A percentile compares a stretch with the other conserved stretches of the same genome.
Conservation (phyloP, 2,329 filamentous ascomycete species). For the Fusarium drepaniforme region DNA sequence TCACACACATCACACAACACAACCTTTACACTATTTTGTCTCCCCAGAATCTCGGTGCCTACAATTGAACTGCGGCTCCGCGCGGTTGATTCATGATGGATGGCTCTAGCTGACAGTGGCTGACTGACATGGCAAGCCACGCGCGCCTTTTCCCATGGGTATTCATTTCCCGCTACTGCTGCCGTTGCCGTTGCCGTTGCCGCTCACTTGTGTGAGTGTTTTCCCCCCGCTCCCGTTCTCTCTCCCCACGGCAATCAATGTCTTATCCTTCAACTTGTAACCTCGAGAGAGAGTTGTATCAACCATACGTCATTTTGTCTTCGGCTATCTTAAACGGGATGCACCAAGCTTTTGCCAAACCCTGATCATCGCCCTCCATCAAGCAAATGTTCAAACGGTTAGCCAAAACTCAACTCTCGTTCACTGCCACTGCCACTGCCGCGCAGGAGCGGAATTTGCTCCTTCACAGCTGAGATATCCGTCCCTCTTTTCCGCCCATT, state of each 20-base stretch:
- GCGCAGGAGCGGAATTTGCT: not conserved
- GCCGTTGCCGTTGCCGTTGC: conserved; percentile 16
- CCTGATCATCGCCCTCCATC: conserved; percentile 21
- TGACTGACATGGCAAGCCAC: not conserved
- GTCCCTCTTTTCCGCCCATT: not conserved
- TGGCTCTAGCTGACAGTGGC: not conserved
- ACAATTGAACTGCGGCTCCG: conserved; percentile 27
- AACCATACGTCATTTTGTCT: conserved; percentile 30
- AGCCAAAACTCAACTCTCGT: not conserved
- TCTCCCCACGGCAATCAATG: conserved; percentile 4
- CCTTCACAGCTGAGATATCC: not conserved
- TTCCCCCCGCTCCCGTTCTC: not conserved
- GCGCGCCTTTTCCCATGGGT: not conserved
- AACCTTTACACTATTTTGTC: not conserved
- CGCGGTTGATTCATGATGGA: conserved; percentile 2
- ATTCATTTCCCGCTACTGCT: conserved; percentile 2
- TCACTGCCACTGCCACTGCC: not conserved
- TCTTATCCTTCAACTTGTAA: not conserved
- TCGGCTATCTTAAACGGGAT: conserved; percentile 1
- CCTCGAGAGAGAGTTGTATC: not conserved
- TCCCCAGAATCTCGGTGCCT: conserved; percentile 24
- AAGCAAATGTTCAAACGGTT: not conserved
- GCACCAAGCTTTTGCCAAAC: conserved; percentile 28
- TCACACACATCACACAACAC: not conserved
- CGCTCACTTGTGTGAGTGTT: conserved; percentile 3